These are phyloP conservation scores for Pelargonium australe DNA, from an alignment of 441 rosid genomes.

Conservation along the genomic window DNA sequence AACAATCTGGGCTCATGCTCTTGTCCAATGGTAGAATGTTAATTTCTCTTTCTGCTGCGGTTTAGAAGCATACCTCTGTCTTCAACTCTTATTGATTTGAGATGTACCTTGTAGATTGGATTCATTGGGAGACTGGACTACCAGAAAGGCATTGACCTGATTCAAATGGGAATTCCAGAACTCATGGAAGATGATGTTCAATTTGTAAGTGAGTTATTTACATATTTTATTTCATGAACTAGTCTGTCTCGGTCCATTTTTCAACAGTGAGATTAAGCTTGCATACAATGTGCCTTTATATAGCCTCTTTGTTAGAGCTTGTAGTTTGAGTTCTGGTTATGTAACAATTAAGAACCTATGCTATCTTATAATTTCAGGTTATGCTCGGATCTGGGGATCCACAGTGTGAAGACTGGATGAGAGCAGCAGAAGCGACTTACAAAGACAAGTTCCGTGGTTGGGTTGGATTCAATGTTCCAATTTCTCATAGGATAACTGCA, in stretches of 20 bases:
- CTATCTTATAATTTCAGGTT: constrained; percentile 37
- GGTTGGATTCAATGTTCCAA: constrained; percentile 89
- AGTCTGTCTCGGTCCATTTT: not conserved
- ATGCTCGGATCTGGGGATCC: constrained; percentile 91
- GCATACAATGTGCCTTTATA: too few relatives aligned
- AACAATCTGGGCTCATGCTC: constrained; percentile 85
- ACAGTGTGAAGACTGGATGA: constrained; percentile 81
- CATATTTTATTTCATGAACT: not conserved
- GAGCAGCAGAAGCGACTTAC: constrained; percentile 54
- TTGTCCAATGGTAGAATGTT: constrained; percentile 67
- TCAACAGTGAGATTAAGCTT: too few relatives aligned
- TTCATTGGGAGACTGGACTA: constrained; percentile 92
- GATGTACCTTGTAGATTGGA: constrained; percentile 57
- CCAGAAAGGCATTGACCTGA: constrained; percentile 92
- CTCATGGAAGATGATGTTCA: constrained; percentile 83
- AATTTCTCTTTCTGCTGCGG: constrained; percentile 4
- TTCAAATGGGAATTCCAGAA: constrained; percentile 56
- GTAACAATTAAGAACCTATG: too few relatives aligned
- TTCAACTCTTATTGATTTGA: constrained; percentile 17
- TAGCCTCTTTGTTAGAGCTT: too few relatives aligned
- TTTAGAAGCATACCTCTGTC: constrained; percentile 8
- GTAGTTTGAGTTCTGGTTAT: too few relatives aligned
- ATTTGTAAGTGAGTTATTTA: constrained; percentile 58
- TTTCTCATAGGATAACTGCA: constrained; percentile 88
- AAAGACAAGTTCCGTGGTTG: constrained; percentile 83